phyloP scores from a whole-genome alignment of 2,329 filamentous ascomycete species.

The Arachnomyces sp. region DNA sequence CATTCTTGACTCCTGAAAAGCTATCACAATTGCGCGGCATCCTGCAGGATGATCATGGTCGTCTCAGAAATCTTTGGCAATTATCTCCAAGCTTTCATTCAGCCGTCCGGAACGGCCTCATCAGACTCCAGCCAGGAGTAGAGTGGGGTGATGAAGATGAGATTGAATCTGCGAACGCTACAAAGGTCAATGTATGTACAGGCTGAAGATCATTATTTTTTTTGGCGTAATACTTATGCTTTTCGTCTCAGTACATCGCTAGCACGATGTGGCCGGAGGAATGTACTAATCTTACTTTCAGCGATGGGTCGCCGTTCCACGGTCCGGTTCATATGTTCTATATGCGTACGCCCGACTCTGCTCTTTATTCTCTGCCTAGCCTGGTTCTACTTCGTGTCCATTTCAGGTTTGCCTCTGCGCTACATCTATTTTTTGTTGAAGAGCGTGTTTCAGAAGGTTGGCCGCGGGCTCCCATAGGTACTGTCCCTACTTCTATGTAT shows the following conservation, averaged over 20 bases:
- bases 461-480: slow-evolving; percentile 4
- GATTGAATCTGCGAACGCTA: too few species aligned
- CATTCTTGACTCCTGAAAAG: slow-evolving; percentile 3
- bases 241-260: too few species aligned
- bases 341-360: slow-evolving; percentile 5
- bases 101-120: slow-evolving; percentile 8
- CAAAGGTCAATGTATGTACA: too few species aligned
- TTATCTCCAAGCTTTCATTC: slow-evolving; percentile 6
- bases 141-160: too few species aligned
- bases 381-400: slow-evolving; percentile 9
- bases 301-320: neutral
- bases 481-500: neutral
- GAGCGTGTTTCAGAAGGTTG: slow-evolving; percentile 8
- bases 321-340: neutral
- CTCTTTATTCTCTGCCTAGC: slow-evolving; percentile 5
- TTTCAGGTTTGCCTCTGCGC: slow-evolving; percentile 7
- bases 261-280: too few species aligned
- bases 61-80: slow-evolving; percentile 8
- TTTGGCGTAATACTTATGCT: too few species aligned
- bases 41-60: neutral
- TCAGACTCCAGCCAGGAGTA: neutral
- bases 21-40: neutral
- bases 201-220: too few species aligned
- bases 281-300: too few species aligned
- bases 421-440: slow-evolving; percentile 12